Percentiles rank a stretch among this genome's conserved stretches.
phyloP scores from a whole-genome alignment of 202 grass and related monocot genomes.

The Brachypodium distachyon region DNA sequence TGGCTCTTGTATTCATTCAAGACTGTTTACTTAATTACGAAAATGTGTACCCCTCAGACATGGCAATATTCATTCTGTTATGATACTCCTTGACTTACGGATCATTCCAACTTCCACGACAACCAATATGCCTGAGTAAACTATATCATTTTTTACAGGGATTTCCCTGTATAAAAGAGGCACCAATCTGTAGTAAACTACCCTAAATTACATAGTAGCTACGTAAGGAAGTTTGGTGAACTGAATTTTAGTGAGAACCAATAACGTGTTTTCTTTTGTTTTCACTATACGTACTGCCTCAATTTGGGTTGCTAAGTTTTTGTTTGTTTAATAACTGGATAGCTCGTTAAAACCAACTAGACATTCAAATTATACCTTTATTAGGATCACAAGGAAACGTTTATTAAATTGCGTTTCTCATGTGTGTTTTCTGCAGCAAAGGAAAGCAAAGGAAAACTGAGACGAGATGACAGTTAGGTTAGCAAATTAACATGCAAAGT shows the following conservation, averaged over 20 bases:
- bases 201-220: not conserved
- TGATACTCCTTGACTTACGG: not conserved
- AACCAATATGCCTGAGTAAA: not conserved
- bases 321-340: not conserved
- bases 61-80: not conserved
- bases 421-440: slow-evolving; percentile 18
- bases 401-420: not conserved
- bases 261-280: not conserved
- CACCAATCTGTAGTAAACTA: not conserved
- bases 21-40: not conserved
- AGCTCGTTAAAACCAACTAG: not conserved
- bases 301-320: not conserved
- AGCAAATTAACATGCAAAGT: not conserved
- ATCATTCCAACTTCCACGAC: slow-evolving; percentile 9
- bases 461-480: not conserved
- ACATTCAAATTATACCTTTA: not conserved
- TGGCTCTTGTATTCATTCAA: not conserved
- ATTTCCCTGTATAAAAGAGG: not conserved
- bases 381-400: not conserved
- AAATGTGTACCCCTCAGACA: not conserved
- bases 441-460: slow-evolving; percentile 42
- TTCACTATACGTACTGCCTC: not conserved
- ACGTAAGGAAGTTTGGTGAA: not conserved
- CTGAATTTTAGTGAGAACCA: not conserved
- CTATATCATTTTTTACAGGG: not conserved